Conservation (phyloP, 2,329 filamentous ascomycete genomes). For the Alternaria sp. region DNA sequence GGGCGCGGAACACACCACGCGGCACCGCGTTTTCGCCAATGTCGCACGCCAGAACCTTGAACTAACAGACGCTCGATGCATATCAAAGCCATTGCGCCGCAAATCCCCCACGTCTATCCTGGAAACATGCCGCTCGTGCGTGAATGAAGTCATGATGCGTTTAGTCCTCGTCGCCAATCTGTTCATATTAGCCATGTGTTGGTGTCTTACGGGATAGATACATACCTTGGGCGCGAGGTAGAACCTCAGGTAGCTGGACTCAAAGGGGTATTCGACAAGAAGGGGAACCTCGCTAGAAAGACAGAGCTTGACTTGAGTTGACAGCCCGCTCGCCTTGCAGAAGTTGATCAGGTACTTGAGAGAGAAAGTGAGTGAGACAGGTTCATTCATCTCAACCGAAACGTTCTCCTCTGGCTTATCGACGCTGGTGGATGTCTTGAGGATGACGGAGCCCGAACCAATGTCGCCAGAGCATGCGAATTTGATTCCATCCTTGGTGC, state of each 20-base stretch:
- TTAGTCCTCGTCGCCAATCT: conserved; percentile 75
- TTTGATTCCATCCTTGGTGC: conserved; percentile 95
- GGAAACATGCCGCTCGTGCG: conserved; percentile 34
- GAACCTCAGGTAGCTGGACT: conserved; percentile 93
- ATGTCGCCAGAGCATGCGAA: conserved; percentile 95
- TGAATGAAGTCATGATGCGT: conserved; percentile 20
- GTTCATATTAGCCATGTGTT: conserved; percentile 44
- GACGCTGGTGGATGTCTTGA: conserved; percentile 80
- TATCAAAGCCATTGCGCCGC: conserved; percentile 34
- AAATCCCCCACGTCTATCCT: conserved; percentile 31
- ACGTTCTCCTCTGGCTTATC: conserved; percentile 89
- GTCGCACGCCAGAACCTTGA: conserved; percentile 19
- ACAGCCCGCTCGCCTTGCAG: conserved; percentile 93
- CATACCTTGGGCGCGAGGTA: conserved; percentile 97
- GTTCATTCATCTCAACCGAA: conserved; percentile 88
- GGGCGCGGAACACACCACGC: conserved; percentile 25
- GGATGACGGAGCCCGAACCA: conserved; percentile 89
- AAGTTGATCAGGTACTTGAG: conserved; percentile 99
- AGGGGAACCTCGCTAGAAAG: conserved; percentile 96
- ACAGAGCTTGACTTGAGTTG: conserved; percentile 83
- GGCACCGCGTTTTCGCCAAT: conserved; percentile 26
- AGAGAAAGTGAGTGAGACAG: conserved; percentile 93
- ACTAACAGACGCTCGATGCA: conserved; percentile 33
- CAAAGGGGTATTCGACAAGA: conserved; percentile 87
- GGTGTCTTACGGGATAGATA: neutral